Percentiles rank a stretch among this genome's conserved stretches.
Evolutionary conservation across 2,329 filamentous ascomycete species (phyloP).

Genomic region (Epichloe amarillans): DNA sequence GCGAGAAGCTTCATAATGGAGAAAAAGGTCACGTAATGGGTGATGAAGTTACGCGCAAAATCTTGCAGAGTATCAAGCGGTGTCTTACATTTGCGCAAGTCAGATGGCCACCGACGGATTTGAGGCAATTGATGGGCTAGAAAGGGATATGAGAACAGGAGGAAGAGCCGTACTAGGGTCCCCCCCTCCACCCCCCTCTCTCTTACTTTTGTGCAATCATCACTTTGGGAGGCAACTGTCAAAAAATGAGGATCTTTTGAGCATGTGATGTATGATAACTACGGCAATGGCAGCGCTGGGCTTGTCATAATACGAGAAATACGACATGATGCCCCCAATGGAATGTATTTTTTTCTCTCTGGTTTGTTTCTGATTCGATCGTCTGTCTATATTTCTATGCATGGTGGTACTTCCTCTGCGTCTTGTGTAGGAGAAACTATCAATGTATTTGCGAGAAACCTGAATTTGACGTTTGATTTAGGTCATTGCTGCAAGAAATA

Average conservation of each 20-base stretch:
- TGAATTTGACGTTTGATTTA: too few species aligned
- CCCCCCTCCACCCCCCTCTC: too few species aligned
- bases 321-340: not conserved
- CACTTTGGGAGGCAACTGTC: too few species aligned
- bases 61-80: slow-evolving; percentile 92
- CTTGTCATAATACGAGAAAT: not conserved
- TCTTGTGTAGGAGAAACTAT: not conserved
- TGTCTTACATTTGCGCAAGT: slow-evolving; percentile 95
- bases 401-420: not conserved
- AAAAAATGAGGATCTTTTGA: not conserved
- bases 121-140: slow-evolving; percentile 81
- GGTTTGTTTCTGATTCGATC: not conserved
- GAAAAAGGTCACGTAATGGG: slow-evolving; percentile 92
- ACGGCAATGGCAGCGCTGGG: not conserved
- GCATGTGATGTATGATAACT: not conserved
- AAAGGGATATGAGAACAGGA: not conserved
- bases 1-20: slow-evolving; percentile 86
- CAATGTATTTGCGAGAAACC: too few species aligned
- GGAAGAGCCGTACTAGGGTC: too few species aligned
- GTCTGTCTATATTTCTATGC: not conserved
- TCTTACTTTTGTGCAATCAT: too few species aligned
- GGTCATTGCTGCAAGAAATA: too few species aligned
- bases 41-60: slow-evolving; percentile 90
- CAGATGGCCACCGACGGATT: slow-evolving; percentile 86
- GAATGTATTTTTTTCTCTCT: not conserved